phyloP scores from a whole-genome alignment of 2,329 filamentous ascomycete species.

The Ophiocordyceps sinensis region DNA sequence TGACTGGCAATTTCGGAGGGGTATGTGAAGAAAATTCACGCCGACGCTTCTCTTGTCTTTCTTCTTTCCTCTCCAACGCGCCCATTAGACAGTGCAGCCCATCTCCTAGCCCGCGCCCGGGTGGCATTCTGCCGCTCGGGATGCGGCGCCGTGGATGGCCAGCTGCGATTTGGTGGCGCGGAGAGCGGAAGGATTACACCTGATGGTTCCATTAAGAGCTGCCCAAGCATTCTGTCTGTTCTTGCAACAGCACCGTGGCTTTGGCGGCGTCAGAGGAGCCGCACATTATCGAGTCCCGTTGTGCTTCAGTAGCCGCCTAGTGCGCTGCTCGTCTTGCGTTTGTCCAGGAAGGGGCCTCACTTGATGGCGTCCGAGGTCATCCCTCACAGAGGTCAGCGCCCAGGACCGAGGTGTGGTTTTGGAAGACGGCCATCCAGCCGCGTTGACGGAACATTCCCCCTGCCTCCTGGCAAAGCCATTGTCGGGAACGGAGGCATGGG shows the following conservation, averaged over 20 bases:
- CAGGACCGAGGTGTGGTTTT: no score
- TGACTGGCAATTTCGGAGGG: no score
- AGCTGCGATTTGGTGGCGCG: slow-evolving; percentile 44
- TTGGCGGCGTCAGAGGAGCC: slow-evolving; percentile 28
- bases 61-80: slow-evolving; percentile 44
- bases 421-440: no score
- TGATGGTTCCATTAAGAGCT: slow-evolving; percentile 42
- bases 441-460: no score
- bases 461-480: no score
- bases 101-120: slow-evolving; percentile 43
- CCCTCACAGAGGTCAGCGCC: no score
- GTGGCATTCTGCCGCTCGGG: slow-evolving; percentile 55
- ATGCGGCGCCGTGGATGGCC: slow-evolving; percentile 46
- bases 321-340: no score
- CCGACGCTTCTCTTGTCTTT: background rate
- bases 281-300: slow-evolving; percentile 12
- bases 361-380: no score
- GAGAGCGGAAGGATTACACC: slow-evolving; percentile 28
- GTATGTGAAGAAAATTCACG: background rate
- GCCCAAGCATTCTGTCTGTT: slow-evolving; percentile 27
- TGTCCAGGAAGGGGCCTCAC: no score
- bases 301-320: no score
- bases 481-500: no score
- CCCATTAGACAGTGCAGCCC: slow-evolving; percentile 79
- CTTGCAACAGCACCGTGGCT: slow-evolving; percentile 12